These are phyloP conservation scores for Aureobasidium leucospermi DNA, from an alignment of 2,329 filamentous ascomycete species.

Conservation along the genomic window DNA sequence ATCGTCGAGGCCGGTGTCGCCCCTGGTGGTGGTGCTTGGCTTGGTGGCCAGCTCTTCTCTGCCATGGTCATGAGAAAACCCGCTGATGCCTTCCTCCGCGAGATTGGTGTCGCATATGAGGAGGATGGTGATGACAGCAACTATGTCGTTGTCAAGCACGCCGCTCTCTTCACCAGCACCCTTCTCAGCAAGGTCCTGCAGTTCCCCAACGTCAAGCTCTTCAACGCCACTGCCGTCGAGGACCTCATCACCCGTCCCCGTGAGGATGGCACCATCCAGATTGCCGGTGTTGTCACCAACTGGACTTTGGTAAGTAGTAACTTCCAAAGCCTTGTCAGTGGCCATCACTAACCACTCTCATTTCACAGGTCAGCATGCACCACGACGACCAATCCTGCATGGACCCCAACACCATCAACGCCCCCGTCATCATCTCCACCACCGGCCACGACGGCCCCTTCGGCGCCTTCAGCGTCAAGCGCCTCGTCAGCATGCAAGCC, in stretches of 20 bases:
- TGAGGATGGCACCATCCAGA: slow-evolving; percentile 50
- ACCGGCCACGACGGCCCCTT: slow-evolving; percentile 89
- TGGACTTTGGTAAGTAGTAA: slow-evolving; percentile 67
- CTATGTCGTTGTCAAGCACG: slow-evolving; percentile 90
- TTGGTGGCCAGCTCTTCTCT: slow-evolving; percentile 88
- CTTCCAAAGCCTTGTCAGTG: slow-evolving; percentile 29
- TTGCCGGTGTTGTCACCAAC: slow-evolving; percentile 89
- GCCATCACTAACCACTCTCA: background rate
- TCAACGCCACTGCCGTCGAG: slow-evolving; percentile 90
- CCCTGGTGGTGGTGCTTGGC: slow-evolving; percentile 79
- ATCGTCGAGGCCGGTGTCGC: slow-evolving; percentile 83
- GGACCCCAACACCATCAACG: slow-evolving; percentile 96
- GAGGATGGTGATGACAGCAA: slow-evolving; percentile 60
- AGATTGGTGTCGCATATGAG: slow-evolving; percentile 77
- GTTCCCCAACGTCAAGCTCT: slow-evolving; percentile 90
- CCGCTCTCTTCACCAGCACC: slow-evolving; percentile 84
- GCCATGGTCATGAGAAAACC: slow-evolving; percentile 96
- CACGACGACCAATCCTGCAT: slow-evolving; percentile 56
- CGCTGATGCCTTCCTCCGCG: slow-evolving; percentile 73
- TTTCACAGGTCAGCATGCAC: slow-evolving; percentile 30
- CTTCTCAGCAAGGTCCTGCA: slow-evolving; percentile 73
- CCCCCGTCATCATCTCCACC: slow-evolving; percentile 78
- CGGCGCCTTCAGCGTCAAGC: slow-evolving; percentile 85
- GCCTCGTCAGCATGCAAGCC: slow-evolving; percentile 79
- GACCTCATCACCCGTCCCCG: slow-evolving; percentile 77